Evolutionary conservation across 495 filamentous ascomycete species (phyloP), one percentile per base, ranked within the genome.

Genomic region (Hypoxylon subgilvum): DNA sequence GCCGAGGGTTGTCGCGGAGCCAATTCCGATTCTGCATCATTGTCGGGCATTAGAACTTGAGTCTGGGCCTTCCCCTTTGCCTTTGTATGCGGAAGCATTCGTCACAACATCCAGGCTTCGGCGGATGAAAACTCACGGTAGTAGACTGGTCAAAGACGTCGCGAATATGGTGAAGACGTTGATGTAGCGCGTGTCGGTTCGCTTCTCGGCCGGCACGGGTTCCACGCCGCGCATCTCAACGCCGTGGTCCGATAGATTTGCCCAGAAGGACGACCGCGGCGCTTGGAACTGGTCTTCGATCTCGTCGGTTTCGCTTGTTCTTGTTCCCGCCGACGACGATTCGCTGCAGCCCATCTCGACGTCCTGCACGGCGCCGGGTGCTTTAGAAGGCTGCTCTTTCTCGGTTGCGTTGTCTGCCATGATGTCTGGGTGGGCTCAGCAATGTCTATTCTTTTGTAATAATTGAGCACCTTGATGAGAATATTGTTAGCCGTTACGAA

Each of bases 181-280:
- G 67, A 71, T 75, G 52, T 81, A 84, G 9, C 74, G 71, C 22
- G 67, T 79, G 21, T 71, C 71, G 1, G 74, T 82, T n/a, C 81
- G 69, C 60, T 79, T 73, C 38, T 81, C 77, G 9, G 81, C 57
- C 1, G 80, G 80, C 6, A 84, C 79, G 1, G 80, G 80, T 52
- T 79, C 76, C 49, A 81, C 78, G 21, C 81, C 81, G 56, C 81
- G 76, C 49, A 79, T 73, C 50, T 83, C 77, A 27, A 78, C 61
- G 2, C 61, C 54, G 30, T 65, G 44, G 44, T 60, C 39, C n/a
- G 61, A 59, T 14, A 65, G 45, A 8, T 46, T 55, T 0, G 55
- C 19, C 61, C 61, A 65, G 32, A 65, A 52, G 38, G 55, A 55
- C 8, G 55, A 65, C 17, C 18, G 41, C n/a, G 61, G 61, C 1